Conservation (phyloP, 73 alveolate genomes). For the Durusdinium trenchii region DNA sequence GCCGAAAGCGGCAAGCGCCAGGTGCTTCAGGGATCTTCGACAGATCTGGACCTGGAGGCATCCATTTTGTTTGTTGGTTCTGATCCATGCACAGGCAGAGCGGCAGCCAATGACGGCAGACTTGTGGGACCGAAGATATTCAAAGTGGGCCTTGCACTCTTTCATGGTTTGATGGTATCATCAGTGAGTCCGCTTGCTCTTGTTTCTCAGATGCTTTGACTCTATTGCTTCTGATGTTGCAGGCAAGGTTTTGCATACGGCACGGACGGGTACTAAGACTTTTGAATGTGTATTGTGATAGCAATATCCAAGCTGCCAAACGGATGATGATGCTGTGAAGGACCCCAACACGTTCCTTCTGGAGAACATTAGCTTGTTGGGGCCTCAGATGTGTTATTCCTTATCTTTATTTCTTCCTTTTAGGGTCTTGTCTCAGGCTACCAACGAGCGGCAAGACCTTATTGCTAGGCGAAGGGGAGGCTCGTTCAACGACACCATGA, state of each 20-base stretch:
- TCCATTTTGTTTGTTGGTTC: not conserved
- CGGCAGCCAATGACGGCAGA: slow-evolving; percentile 57
- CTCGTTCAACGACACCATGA: not conserved
- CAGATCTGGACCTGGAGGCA: not conserved
- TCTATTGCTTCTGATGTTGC: too few species aligned
- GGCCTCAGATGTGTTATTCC: not conserved
- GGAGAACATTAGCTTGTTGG: not conserved
- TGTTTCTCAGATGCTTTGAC: too few species aligned
- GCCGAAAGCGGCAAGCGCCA: too few species aligned
- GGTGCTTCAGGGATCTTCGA: not conserved
- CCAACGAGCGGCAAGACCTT: slow-evolving; percentile 18
- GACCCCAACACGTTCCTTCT: slow-evolving; percentile 32
- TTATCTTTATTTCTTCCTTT: not conserved
- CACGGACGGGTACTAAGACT: not conserved
- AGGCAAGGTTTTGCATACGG: slow-evolving; percentile 60
- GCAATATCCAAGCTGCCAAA: too few species aligned
- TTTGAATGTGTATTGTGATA: too few species aligned
- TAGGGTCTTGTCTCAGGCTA: not conserved
- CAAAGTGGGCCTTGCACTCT: slow-evolving; percentile 12
- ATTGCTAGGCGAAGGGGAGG: slow-evolving; percentile 42
- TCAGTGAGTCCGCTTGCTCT: too few species aligned
- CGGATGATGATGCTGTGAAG: not conserved
- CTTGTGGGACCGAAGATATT: slow-evolving; percentile 70
- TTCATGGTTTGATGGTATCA: not conserved
- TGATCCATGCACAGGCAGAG: not conserved